These are phyloP conservation scores for Nymphaea thermarum DNA, from an alignment of 164 flowering plant genomes.

Conservation along the genomic window DNA sequence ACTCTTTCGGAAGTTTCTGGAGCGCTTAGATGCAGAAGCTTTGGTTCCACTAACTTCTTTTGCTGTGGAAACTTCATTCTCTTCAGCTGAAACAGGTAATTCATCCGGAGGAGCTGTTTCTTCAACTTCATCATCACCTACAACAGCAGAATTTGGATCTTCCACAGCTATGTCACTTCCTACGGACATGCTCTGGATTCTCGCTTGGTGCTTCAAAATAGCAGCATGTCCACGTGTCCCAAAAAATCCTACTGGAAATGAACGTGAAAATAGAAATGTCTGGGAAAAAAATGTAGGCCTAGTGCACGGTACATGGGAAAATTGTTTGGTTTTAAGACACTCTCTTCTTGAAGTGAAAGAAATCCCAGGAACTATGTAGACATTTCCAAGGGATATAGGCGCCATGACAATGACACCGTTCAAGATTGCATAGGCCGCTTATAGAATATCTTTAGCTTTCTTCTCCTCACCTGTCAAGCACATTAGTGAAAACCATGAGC, in stretches of 20 bases:
- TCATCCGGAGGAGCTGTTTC: slow-evolving; percentile 15
- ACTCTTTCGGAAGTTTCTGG: slow-evolving; percentile 57
- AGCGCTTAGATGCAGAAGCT: slow-evolving; percentile 22
- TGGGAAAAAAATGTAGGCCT: slow-evolving; percentile 21
- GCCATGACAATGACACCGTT: slow-evolving; percentile 34
- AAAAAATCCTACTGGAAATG: slow-evolving; percentile 35
- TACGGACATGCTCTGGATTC: slow-evolving; percentile 34
- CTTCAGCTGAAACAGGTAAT: slow-evolving; percentile 19
- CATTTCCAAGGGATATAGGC: slow-evolving; percentile 45
- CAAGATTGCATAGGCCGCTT: background rate
- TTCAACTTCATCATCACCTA: slow-evolving; percentile 24
- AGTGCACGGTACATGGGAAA: slow-evolving; percentile 17
- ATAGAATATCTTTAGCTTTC: background rate
- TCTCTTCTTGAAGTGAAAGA: slow-evolving; percentile 32
- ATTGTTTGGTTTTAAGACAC: slow-evolving; percentile 22
- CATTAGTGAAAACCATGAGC: background rate
- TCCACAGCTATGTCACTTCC: slow-evolving; percentile 68
- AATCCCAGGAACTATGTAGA: slow-evolving; percentile 36
- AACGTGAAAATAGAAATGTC: slow-evolving; percentile 25
- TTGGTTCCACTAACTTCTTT: slow-evolving; percentile 24
- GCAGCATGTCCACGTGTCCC: slow-evolving; percentile 21
- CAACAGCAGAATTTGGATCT: slow-evolving; percentile 34
- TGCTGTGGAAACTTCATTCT: slow-evolving; percentile 25
- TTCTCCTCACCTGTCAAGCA: background rate
- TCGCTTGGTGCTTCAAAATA: slow-evolving; percentile 14